Evolutionary conservation across 345 rosid genomes (phyloP).

Genomic region (Moricandia arvensis): DNA sequence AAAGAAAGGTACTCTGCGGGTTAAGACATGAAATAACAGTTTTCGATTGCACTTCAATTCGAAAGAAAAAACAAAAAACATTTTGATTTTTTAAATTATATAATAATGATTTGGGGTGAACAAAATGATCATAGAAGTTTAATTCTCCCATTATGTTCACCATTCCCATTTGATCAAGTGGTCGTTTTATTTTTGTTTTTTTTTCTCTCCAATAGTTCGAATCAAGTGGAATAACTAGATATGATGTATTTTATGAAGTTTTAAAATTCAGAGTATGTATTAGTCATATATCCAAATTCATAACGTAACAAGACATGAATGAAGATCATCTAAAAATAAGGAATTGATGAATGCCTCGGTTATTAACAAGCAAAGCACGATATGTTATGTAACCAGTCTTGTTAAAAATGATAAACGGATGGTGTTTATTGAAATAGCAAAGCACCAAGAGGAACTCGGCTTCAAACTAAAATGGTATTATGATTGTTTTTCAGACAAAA

Average conservation of each 20-base stretch:
- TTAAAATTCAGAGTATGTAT: background rate
- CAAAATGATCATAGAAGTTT: background rate
- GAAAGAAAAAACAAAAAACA: background rate
- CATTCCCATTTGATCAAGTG: too few species aligned
- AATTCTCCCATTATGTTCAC: too few species aligned
- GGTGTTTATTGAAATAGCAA: slow-evolving; percentile 11
- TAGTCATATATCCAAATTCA: background rate
- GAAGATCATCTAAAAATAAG: background rate
- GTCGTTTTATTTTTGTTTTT: too few species aligned
- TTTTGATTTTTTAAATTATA: background rate
- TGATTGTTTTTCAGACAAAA: slow-evolving; percentile 9
- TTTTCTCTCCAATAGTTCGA: too few species aligned
- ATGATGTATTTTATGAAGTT: background rate
- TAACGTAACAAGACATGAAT: background rate
- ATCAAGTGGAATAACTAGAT: too few species aligned
- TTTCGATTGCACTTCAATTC: background rate
- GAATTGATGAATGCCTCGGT: background rate
- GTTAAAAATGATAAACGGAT: background rate
- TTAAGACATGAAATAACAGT: background rate
- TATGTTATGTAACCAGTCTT: background rate
- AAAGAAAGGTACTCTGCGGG: background rate
- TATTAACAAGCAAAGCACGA: background rate
- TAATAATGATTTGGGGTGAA: background rate
- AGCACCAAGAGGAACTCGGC: background rate
- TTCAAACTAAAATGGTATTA: slow-evolving; percentile 1